Evolutionary conservation across 441 rosid species (phyloP).

Genomic region (Melastoma candidum): DNA sequence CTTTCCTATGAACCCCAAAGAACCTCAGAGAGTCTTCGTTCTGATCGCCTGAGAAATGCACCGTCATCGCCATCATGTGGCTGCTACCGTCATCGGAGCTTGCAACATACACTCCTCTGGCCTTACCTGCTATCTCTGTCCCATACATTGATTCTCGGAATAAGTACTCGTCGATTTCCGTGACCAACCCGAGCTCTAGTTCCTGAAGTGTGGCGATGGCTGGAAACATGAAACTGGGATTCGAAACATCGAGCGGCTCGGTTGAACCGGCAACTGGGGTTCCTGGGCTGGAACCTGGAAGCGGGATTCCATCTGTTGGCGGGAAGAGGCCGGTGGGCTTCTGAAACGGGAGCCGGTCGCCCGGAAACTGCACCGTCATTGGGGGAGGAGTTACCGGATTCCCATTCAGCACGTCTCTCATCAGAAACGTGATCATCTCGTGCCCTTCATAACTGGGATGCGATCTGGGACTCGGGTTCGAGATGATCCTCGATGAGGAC

Average conservation of each 20-base stretch:
- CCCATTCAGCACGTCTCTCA: slow-evolving; percentile 32
- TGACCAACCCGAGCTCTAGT: slow-evolving; percentile 30
- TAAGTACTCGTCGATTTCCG: slow-evolving; percentile 30
- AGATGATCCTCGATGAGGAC: slow-evolving; percentile 30
- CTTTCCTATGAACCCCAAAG: slow-evolving; percentile 30
- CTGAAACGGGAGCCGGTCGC: slow-evolving; percentile 31
- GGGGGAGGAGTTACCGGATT: slow-evolving; percentile 21
- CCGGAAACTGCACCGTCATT: slow-evolving; percentile 17
- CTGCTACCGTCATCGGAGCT: slow-evolving; percentile 29
- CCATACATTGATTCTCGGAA: slow-evolving; percentile 17
- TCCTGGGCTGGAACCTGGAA: slow-evolving; percentile 23
- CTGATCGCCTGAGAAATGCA: slow-evolving; percentile 13
- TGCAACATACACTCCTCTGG: slow-evolving; percentile 39
- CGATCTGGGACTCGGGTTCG: slow-evolving; percentile 14
- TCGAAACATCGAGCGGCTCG: slow-evolving; percentile 21
- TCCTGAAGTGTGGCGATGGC: slow-evolving; percentile 36
- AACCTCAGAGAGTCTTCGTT: slow-evolving; percentile 31
- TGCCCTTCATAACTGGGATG: slow-evolving; percentile 14
- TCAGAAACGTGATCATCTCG: slow-evolving; percentile 31
- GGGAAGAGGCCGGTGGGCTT: slow-evolving; percentile 47
- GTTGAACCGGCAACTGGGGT: slow-evolving; percentile 5
- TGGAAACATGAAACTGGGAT: slow-evolving; percentile 26
- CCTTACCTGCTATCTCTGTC: slow-evolving; percentile 30
- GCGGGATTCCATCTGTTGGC: slow-evolving; percentile 37
- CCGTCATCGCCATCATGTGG: slow-evolving; percentile 46